These are phyloP conservation scores for Herpetomonas tarakana DNA, from an alignment of 208 protist species.

Conservation along the genomic window DNA sequence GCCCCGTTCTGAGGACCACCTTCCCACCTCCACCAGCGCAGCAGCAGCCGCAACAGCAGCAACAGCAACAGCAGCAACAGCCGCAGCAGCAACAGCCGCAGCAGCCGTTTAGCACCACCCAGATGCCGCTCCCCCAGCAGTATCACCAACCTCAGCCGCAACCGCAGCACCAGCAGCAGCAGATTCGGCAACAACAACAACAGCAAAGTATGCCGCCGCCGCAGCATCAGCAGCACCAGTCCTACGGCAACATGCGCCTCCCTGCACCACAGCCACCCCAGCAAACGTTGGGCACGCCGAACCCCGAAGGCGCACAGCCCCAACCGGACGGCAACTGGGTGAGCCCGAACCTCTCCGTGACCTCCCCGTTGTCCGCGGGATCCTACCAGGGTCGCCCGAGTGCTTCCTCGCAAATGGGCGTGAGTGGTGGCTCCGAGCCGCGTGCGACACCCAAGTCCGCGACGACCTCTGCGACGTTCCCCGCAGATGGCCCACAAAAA, in stretches of 20 bases:
- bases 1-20: background rate
- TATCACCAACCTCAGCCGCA: background rate
- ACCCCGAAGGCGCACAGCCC: too few species aligned
- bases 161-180: conserved; percentile 10
- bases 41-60: background rate
- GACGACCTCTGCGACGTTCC: too few species aligned
- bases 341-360: background rate
- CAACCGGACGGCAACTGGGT: background rate
- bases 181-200: background rate
- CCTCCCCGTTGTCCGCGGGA: background rate
- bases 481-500: too few species aligned
- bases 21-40: conserved; percentile 17
- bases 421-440: too few species aligned
- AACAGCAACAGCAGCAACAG: background rate
- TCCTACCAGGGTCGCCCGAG: too few species aligned
- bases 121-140: background rate
- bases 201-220: background rate
- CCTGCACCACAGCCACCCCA: conserved; percentile 8
- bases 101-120: background rate
- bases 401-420: too few species aligned
- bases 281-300: too few species aligned
- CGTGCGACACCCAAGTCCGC: too few species aligned
- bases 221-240: conserved; percentile 22
- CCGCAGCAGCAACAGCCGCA: background rate
- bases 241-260: background rate